Base-by-base conservation (phyloP, 2,329 filamentous ascomycete genomes). In the Colletotrichum eremochloae region DNA sequence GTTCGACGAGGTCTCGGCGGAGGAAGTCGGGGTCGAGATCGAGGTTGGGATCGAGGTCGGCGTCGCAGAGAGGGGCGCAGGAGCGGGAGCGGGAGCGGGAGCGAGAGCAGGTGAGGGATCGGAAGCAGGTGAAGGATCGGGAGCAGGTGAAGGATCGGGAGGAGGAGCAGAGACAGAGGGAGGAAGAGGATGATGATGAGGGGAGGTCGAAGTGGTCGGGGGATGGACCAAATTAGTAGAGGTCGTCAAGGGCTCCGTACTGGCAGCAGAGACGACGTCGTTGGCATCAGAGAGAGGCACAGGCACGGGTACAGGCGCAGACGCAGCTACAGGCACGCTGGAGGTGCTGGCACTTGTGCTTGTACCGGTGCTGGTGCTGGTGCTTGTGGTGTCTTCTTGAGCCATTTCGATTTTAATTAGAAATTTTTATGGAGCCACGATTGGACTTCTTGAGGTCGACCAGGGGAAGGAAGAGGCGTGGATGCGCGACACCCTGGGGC, bases 331-430 rank as follows among this genome's bases (percentile, higher is more conserved):
- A 46, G 69, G 65, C 63, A 68, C 72, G 64, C 68, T 73, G 64
- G 40, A 61, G 74, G 63, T 68, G 71, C 44, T 69, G 67, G 50
- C 52, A 67, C 31, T 69, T 66, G 31, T 73, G 52, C 61, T 70
- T 68, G 48, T 61, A 68, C 42, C 67, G 73, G 42, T 74, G 75
- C 61, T 74, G 73, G 60, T 72, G 69, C 61, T 74, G 73, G 60
- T 72, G 69, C 65, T 72, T 70, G 58, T 65, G 66, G 40, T 71
- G 73, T 73, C 74, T 67, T 75, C 76, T 79, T 80, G 80, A 79
- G 79, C 79, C 80, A 81, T 80, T 77, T 80, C 78, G 79, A 78
- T 79, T 80, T 82, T 81, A 81, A 81, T 82, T 81, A 79, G 79
- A 78, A 76, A 78, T 79, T 81, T 80, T 80, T 80, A 80, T 80